A percentile compares a stretch with the other conserved stretches of the same genome.
Conservation (phyloP, 1,139 yeast genomes). For the Debaryomycetaceae sp. region DNA sequence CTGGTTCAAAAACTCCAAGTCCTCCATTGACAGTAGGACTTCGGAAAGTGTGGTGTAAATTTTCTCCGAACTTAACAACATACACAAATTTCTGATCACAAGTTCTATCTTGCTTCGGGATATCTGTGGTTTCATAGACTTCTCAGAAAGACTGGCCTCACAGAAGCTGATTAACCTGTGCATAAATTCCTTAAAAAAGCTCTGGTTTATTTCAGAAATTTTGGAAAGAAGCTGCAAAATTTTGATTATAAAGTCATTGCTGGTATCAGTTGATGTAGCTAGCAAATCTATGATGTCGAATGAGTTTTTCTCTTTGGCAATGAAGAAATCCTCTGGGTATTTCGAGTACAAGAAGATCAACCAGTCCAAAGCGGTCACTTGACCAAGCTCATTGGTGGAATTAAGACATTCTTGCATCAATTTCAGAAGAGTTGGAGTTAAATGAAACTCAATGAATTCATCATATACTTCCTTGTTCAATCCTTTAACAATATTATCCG, state of each 20-base stretch:
- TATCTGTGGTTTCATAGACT: constrained; percentile 15
- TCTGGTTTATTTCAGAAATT: constrained; percentile 78
- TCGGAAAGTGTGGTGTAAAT: constrained; percentile 80
- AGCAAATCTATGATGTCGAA: constrained; percentile 73
- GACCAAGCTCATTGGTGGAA: constrained; percentile 64
- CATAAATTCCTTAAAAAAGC: constrained; percentile 74
- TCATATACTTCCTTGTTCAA: constrained; percentile 39
- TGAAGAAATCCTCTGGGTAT: constrained; percentile 61
- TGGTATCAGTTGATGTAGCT: constrained; percentile 80
- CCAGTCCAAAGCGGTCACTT: constrained; percentile 91
- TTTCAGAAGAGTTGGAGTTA: constrained; percentile 31
- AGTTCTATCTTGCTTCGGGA: constrained; percentile 76
- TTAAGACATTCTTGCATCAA: constrained; percentile 38
- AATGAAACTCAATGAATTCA: constrained; percentile 39
- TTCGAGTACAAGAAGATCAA: constrained; percentile 75
- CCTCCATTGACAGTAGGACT: constrained; percentile 58
- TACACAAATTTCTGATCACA: constrained; percentile 80
- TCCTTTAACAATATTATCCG: constrained; percentile 24
- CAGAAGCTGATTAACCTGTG: constrained; percentile 67
- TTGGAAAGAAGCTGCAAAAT: constrained; percentile 76
- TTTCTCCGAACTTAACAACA: constrained; percentile 76
- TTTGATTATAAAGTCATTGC: constrained; percentile 77
- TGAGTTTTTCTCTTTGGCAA: constrained; percentile 34
- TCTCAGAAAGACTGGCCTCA: constrained; percentile 38
- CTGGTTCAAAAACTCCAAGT: constrained; percentile 69